A percentile compares a stretch with the other conserved stretches of the same genome.
phyloP scores from a whole-genome alignment of 139 green algal genomes.

The Nannochloris sp. region DNA sequence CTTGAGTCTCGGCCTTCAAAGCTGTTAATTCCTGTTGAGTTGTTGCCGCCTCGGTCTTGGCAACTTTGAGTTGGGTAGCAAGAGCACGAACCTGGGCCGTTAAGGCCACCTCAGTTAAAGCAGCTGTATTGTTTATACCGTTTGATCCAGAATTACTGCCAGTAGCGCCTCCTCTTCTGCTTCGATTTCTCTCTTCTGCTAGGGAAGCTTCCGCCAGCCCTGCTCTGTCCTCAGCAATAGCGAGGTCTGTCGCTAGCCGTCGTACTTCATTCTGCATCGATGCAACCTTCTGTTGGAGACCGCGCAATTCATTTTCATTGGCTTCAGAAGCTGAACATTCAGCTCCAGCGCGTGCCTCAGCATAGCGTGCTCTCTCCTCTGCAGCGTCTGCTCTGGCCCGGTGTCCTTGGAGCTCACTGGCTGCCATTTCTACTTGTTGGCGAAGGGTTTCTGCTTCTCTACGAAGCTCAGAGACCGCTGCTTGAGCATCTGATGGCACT shows the following conservation, averaged over 20 bases:
- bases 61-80: neutral
- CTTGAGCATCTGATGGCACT: neutral
- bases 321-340: neutral
- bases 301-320: neutral
- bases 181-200: neutral
- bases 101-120: neutral
- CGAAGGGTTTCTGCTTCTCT: neutral
- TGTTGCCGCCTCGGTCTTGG: neutral
- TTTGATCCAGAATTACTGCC: neutral
- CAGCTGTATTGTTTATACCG: neutral
- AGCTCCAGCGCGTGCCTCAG: neutral
- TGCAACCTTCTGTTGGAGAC: neutral
- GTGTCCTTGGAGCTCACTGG: neutral
- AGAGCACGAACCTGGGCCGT: neutral
- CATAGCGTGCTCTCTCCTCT: neutral
- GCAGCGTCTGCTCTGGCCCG: neutral
- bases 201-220: neutral
- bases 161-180: neutral
- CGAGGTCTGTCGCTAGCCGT: neutral
- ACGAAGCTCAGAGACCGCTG: neutral
- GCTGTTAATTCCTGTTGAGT: neutral
- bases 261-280: constrained; percentile 10
- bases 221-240: neutral
- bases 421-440: neutral
- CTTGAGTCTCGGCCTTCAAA: neutral